These are phyloP conservation scores for Lodderomyces elongisporus DNA, from an alignment of 1,139 yeast genomes.

Conservation along the genomic window DNA sequence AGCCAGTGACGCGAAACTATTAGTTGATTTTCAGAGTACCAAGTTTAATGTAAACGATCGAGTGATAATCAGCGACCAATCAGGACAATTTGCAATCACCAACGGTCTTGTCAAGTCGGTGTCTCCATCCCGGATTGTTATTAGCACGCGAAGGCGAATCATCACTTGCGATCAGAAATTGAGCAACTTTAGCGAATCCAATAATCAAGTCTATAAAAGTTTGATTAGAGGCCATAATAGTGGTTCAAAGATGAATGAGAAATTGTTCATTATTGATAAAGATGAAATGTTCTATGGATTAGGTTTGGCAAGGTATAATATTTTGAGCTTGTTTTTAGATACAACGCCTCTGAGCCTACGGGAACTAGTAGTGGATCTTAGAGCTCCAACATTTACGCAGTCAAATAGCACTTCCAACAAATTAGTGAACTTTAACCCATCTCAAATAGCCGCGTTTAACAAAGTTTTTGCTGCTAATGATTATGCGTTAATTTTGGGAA, in stretches of 20 bases:
- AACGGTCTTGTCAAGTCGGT: slow-evolving; percentile 53
- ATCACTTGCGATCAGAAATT: slow-evolving; percentile 38
- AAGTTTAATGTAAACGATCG: slow-evolving; percentile 51
- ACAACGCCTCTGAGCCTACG: slow-evolving; percentile 54
- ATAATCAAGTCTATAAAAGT: slow-evolving; percentile 48
- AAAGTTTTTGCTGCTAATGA: slow-evolving; percentile 63
- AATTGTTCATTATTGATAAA: slow-evolving; percentile 64
- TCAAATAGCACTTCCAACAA: background rate
- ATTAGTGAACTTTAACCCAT: slow-evolving; percentile 40
- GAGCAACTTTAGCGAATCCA: slow-evolving; percentile 35
- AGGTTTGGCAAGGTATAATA: slow-evolving; percentile 70
- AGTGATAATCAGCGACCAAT: slow-evolving; percentile 72
- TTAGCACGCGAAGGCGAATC: slow-evolving; percentile 51
- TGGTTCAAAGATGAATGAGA: slow-evolving; percentile 11
- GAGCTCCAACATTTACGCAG: slow-evolving; percentile 22
- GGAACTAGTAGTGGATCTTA: slow-evolving; percentile 56
- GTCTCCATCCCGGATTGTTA: slow-evolving; percentile 28
- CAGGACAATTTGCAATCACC: slow-evolving; percentile 71
- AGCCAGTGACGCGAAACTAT: background rate
- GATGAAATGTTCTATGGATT: slow-evolving; percentile 76
- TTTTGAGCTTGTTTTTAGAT: slow-evolving; percentile 58
- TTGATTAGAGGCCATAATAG: slow-evolving; percentile 24
- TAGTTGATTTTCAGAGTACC: slow-evolving; percentile 8
- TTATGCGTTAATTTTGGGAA: slow-evolving; percentile 79
- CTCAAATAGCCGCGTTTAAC: slow-evolving; percentile 66